Evolutionary conservation across 2,329 filamentous ascomycete species (phyloP), one percentile per base, ranked within the genome.

Genomic region (Ophiostoma ips): DNA sequence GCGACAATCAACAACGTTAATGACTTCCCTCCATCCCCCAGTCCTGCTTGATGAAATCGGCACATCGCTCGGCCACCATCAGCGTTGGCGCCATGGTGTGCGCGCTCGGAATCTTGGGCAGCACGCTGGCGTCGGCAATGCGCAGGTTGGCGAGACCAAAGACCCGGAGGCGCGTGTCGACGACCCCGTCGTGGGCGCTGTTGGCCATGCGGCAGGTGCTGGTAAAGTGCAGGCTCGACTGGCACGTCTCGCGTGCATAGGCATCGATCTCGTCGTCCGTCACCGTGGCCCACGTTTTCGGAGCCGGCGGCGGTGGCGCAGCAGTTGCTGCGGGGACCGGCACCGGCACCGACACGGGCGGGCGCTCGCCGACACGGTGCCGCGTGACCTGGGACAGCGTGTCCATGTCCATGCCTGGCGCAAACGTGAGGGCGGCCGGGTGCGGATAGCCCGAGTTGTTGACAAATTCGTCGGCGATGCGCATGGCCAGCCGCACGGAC

Each of bases 161-260:
- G 16, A 62, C 58, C 12, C 54, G 51, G 9, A 62, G 55, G n/a
- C 40, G 35, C 44, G 58, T 53, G 45, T 61, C 58, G 5, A 62
- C 58, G 2, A 60, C 59, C 3, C 59, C 58, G 2, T 53, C 51
- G 19, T 9, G 19, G 2, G 52, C 16, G 11, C 31, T 44, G 1
- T 37, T 33, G 12, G 63, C 63, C 53, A 66, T 65, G 9, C 66
- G 66, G 54, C 70, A 64, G 58, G 72, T 69, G 11, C 67, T 65
- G 21, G 62, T 59, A 13, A 67, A 66, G 37, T 71, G 68, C 13
- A 64, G 59, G 28, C 55, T 56, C 6, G 57, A 57, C 12, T 55
- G 46, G 31, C 51, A 53, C 4, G 57, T 53, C 6, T 50, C 53
- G 31, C 53, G 47, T 7, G 53, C 49, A 16, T 59, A 65, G 6